These are phyloP conservation scores for Amaranthus cruentus DNA, from an alignment of 148 eudicot genomes.

Conservation along the genomic window DNA sequence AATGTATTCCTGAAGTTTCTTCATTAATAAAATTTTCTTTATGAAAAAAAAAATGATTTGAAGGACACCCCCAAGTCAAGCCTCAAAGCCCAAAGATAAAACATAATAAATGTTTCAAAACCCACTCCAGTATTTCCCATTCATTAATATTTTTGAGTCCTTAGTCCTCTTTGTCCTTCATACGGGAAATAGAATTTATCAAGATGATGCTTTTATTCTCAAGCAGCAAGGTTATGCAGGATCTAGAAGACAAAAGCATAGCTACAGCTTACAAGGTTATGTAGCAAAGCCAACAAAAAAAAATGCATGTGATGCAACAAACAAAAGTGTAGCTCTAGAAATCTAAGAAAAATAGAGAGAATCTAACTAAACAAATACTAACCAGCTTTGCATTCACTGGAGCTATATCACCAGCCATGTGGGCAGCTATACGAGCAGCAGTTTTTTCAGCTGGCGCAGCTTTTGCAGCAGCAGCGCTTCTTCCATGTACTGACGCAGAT, in stretches of 20 bases:
- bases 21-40: too few relatives aligned
- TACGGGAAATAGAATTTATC: neutral
- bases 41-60: too few relatives aligned
- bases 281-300: neutral
- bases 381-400: conserved; percentile 96
- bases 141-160: too few relatives aligned
- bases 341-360: neutral
- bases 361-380: conserved; percentile 28
- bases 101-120: neutral
- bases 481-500: conserved; percentile 96
- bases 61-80: too few relatives aligned
- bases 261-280: neutral
- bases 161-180: neutral
- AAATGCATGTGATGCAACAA: neutral
- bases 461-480: conserved; percentile 95
- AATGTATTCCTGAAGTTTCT: too few relatives aligned
- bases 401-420: conserved; percentile 93
- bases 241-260: neutral
- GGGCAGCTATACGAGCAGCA: conserved; percentile 95
- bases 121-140: too few relatives aligned
- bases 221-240: neutral
- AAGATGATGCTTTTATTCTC: neutral
- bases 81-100: too few relatives aligned
- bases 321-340: neutral
- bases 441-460: conserved; percentile 77